Evolutionary conservation across 2,329 filamentous ascomycete genomes (phyloP), one percentile per base, ranked within the genome.

Genomic region (Didymella segeticola): DNA sequence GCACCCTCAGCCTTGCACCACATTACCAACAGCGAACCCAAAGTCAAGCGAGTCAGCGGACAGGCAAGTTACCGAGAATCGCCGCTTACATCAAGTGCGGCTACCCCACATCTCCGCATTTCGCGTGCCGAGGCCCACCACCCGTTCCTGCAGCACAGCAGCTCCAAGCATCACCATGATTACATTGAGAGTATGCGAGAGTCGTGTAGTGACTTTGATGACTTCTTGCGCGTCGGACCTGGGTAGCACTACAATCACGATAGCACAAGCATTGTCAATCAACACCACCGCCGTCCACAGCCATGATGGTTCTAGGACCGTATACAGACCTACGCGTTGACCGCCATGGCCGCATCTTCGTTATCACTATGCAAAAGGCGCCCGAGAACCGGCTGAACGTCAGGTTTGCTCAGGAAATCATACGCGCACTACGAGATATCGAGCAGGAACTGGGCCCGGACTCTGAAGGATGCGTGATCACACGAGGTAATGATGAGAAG

Each of bases 301-400:
- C 34, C 36, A 57, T 42, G 25, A 72, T 72, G 68, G 38, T 52
- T 12, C 20, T 70, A 8, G 66, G 68, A 27, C 43, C 64, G 12
- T 74, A 80, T 60, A 71, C 71, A 36, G 76, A 81, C 55, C 71
- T 82, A 27, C 72, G 75, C 5, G 69, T 82, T 26, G 76, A 78
- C 48, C 77, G 77, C 48, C 67, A 80, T 67, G 78, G 75, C 58
- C 77, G 79, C 55, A 69, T 82, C 58, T 83, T 81, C 64, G 72
- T 84, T 47, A 76, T 84, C 42, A 83, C 81, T 8, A 80, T 84
- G 76, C 76, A 80, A 45, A 83, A 82, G 60, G 73, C 78, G 9
- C 80, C 80, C 1, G 82, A 84, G 64, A 84, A 85, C 64, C 75
- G 82, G 19, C 64, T 84, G 41, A 82, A 81, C 61, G 74, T 76